These are phyloP conservation scores for Elsinoe necatrix DNA, from an alignment of 2,329 filamentous ascomycete genomes.

Conservation along the genomic window DNA sequence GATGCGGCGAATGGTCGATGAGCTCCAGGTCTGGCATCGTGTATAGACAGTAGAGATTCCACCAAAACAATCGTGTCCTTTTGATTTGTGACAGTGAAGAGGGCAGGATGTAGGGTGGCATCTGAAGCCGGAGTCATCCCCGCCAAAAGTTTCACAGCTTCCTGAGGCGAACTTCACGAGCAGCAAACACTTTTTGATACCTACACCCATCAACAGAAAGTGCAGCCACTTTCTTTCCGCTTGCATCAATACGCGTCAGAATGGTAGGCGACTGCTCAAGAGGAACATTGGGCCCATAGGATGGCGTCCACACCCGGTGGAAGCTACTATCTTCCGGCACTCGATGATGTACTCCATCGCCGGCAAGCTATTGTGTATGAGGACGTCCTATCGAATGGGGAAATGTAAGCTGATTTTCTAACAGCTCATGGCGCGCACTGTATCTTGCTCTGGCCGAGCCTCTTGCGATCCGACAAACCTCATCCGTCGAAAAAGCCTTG, in stretches of 20 bases:
- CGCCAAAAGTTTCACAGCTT: slow-evolving; percentile 6
- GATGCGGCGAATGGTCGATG: slow-evolving; percentile 77
- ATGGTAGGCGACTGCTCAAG: not conserved
- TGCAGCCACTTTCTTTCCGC: not conserved
- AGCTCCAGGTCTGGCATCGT: slow-evolving; percentile 38
- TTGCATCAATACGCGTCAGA: not conserved
- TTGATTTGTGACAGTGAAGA: not conserved
- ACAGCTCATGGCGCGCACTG: slow-evolving; percentile 52
- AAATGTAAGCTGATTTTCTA: slow-evolving; percentile 29
- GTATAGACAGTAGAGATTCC: not conserved
- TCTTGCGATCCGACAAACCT: slow-evolving; percentile 64
- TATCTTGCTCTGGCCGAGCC: slow-evolving; percentile 47
- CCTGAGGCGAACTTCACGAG: not conserved
- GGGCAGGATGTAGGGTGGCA: not conserved
- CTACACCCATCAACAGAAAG: not conserved
- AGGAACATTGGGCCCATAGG: slow-evolving; percentile 12
- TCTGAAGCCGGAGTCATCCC: not conserved
- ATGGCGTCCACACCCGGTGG: slow-evolving; percentile 7
- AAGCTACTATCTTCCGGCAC: slow-evolving; percentile 62
- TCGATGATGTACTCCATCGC: slow-evolving; percentile 77
- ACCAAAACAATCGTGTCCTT: not conserved
- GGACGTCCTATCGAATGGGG: slow-evolving; percentile 14
- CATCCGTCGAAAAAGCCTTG: slow-evolving; percentile 34
- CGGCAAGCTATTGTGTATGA: slow-evolving; percentile 72
- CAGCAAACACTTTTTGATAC: not conserved